Evolutionary conservation across 2,329 filamentous ascomycete genomes (phyloP), one percentile per base, ranked within the genome.

Genomic region (Aspergillus costaricaensis): DNA sequence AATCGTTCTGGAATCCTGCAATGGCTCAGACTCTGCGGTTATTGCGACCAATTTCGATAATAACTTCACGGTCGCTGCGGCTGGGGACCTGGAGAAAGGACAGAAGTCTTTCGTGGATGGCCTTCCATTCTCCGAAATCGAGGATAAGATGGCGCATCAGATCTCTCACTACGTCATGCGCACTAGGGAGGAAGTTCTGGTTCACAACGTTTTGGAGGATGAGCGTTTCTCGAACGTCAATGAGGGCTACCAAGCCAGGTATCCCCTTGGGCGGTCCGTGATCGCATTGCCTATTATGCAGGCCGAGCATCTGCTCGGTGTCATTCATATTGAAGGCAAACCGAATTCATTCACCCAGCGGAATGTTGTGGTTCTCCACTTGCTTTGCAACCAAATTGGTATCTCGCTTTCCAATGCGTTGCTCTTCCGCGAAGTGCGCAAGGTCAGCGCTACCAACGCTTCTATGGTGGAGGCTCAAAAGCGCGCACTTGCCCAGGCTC

Each of bases 391-490:
- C 60, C 86, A 88, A 67, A 85, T 89, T 21, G 84, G 72, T 12
- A 88, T 88, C 39, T 88, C 86, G 0, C 77, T 89, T 19, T 85
- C 85, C 15, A 89, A 89, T 67, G 86, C 86, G 0, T 70, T 88
- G 52, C 79, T 88, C 1, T 88, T 88, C 77, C 85, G 76, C 38
- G 81, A 85, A 65, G 79, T 87, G 3, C 83, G 86, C 67, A 85
- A 84, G 67, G 85, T 88, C 23, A 86, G 84, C 65, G 85, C 86
- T 1, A 84, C 83, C 55, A 88, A 89, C 68, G 82, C 82, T 30
- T 84, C 85, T 3, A 89, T 89, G 86, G 81, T 88, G 6, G 85
- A 87, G 66, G 82, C 86, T 48, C 86, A 89, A 67, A 88, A 86
- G 71, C 81, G 85, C 55, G 84, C 86, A 3, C 79, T 89, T 19